Percentiles rank a stretch among this genome's conserved stretches.
phyloP scores from a whole-genome alignment of 176 grass and related monocot species.

The Chrysopogon serrulatus region DNA sequence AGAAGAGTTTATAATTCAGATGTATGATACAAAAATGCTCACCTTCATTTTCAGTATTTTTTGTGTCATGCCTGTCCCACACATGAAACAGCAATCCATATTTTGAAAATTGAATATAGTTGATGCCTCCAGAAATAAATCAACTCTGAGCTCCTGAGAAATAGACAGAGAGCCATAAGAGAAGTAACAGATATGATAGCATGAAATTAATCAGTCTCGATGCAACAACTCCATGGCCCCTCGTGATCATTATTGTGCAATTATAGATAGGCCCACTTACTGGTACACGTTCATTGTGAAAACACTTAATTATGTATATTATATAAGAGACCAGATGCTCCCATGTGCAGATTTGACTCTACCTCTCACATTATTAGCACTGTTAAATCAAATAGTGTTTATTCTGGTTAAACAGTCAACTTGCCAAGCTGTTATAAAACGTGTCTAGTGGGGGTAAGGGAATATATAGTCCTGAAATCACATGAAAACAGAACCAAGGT shows the following conservation, averaged over 20 bases:
- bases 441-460: background rate
- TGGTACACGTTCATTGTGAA: background rate
- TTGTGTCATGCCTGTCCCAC: slow-evolving; percentile 12
- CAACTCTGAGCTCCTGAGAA: background rate
- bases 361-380: background rate
- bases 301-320: background rate
- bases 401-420: background rate
- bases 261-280: background rate
- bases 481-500: background rate
- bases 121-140: background rate
- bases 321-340: background rate
- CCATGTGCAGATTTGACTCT: slow-evolving; percentile 12
- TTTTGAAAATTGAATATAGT: slow-evolving; percentile 5
- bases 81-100: slow-evolving; percentile 45
- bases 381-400: background rate
- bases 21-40: slow-evolving; percentile 5
- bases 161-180: slow-evolving; percentile 13
- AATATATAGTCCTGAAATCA: background rate
- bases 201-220: background rate
- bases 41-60: slow-evolving; percentile 38
- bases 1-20: background rate
- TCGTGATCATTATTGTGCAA: background rate
- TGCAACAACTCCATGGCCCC: background rate
- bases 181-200: background rate
- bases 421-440: background rate